A percentile compares a stretch with the other conserved stretches of the same genome.
Evolutionary conservation across 805 yeast species (phyloP).

Genomic region (Henningerozyma blattae): DNA sequence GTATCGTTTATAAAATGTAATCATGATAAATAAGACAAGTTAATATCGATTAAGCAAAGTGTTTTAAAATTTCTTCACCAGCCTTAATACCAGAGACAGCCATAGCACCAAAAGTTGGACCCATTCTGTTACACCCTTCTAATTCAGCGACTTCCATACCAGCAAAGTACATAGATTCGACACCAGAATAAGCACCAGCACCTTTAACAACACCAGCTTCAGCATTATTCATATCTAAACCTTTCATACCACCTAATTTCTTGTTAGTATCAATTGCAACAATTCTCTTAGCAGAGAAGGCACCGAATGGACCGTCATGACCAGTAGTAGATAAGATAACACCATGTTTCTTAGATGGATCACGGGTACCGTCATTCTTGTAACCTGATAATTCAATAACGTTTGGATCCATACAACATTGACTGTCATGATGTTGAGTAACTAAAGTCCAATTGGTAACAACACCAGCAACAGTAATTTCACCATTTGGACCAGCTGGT

Average conservation of each 20-base stretch:
- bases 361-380: slow-evolving; percentile 22
- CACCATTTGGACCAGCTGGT: slow-evolving; percentile 41
- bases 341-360: slow-evolving; percentile 26
- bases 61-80: slow-evolving; percentile 38
- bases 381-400: slow-evolving; percentile 46
- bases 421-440: slow-evolving; percentile 61
- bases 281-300: slow-evolving; percentile 62
- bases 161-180: slow-evolving; percentile 26
- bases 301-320: slow-evolving; percentile 78
- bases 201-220: slow-evolving; percentile 66
- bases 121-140: slow-evolving; percentile 73
- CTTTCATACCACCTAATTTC: slow-evolving; percentile 59
- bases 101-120: slow-evolving; percentile 79
- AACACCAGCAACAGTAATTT: slow-evolving; percentile 61
- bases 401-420: slow-evolving; percentile 76
- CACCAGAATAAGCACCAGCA: slow-evolving; percentile 33
- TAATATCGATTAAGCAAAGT: too few species aligned
- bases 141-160: slow-evolving; percentile 76
- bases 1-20: too few species aligned
- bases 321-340: slow-evolving; percentile 66
- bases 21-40: too few species aligned
- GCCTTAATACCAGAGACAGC: slow-evolving; percentile 69
- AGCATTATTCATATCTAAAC: slow-evolving; percentile 66
- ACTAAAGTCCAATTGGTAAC: slow-evolving; percentile 79
- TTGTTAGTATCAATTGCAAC: slow-evolving; percentile 35